Conservation (phyloP, 139 green algal species). For the Bryopsis sp. region DNA sequence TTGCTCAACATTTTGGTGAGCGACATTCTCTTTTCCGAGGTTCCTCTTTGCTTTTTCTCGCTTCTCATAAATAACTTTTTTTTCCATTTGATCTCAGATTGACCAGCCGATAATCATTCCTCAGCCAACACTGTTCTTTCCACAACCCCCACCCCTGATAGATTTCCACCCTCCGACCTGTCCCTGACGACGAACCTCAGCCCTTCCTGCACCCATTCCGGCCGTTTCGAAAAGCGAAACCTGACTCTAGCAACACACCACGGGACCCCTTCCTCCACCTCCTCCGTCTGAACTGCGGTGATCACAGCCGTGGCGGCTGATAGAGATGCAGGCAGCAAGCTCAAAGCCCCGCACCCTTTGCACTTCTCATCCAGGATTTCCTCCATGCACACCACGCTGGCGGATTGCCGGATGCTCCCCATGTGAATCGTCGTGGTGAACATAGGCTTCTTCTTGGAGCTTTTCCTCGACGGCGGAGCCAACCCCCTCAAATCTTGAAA, state of each 20-base stretch:
- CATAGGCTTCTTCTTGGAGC: slow-evolving; percentile 4
- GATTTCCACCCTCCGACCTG: slow-evolving; percentile 30
- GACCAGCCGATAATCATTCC: no score
- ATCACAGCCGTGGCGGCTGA: neutral
- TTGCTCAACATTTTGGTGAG: no score
- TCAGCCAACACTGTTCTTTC: no score
- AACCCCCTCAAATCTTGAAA: neutral
- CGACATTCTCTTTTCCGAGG: no score
- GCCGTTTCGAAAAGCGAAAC: slow-evolving; percentile 49
- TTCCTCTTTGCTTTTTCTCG: no score
- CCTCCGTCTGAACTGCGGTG: neutral
- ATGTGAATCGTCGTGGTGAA: slow-evolving; percentile 60
- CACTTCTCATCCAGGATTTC: slow-evolving; percentile 20
- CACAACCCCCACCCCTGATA: slow-evolving; percentile 45
- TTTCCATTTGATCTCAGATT: no score
- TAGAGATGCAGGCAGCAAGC: neutral
- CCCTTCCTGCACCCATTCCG: slow-evolving; percentile 65
- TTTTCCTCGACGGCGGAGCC: neutral
- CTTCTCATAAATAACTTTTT: no score
- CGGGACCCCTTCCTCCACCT: slow-evolving; percentile 10
- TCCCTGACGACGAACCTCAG: slow-evolving; percentile 53
- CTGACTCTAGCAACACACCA: slow-evolving; percentile 26
- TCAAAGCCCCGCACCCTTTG: neutral
- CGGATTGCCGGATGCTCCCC: slow-evolving; percentile 57
- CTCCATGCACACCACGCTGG: slow-evolving; percentile 36